A percentile compares a stretch with the other conserved stretches of the same genome.
Evolutionary conservation across 805 yeast genomes (phyloP).

Genomic region (Scheffersomyces lignosus): DNA sequence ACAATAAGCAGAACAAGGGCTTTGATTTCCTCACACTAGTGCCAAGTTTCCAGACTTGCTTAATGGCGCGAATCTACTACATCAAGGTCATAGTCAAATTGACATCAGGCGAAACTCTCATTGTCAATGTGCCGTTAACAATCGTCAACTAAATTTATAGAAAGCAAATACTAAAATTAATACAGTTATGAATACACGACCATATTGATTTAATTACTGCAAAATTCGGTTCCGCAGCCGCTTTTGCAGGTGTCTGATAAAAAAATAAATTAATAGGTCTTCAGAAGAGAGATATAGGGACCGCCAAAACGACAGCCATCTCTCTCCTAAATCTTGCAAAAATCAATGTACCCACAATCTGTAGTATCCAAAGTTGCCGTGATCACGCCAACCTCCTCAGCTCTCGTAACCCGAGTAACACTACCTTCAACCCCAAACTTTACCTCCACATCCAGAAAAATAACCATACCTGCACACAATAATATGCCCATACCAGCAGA

Average conservation of each 20-base stretch:
- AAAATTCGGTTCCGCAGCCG: not conserved
- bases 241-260: not conserved
- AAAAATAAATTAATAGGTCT: not conserved
- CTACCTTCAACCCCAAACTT: too few species aligned
- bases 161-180: too few species aligned
- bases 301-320: too few species aligned
- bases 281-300: too few species aligned
- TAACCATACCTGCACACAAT: too few species aligned
- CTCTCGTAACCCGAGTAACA: too few species aligned
- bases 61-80: conserved; percentile 36
- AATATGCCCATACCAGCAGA: too few species aligned
- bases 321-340: too few species aligned
- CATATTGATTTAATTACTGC: not conserved
- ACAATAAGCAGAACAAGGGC: conserved; percentile 12
- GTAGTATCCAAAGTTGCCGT: too few species aligned
- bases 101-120: conserved; percentile 27
- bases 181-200: not conserved
- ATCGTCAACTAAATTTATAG: conserved; percentile 26
- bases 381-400: too few species aligned
- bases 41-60: conserved; percentile 41
- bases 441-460: too few species aligned
- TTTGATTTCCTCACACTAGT: conserved; percentile 36
- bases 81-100: conserved; percentile 31
- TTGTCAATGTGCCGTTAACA: conserved; percentile 37
- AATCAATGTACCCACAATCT: too few species aligned